phyloP scores from a whole-genome alignment of 1,284 basidiomycete genomes.

The Apiotrichum gracile region DNA sequence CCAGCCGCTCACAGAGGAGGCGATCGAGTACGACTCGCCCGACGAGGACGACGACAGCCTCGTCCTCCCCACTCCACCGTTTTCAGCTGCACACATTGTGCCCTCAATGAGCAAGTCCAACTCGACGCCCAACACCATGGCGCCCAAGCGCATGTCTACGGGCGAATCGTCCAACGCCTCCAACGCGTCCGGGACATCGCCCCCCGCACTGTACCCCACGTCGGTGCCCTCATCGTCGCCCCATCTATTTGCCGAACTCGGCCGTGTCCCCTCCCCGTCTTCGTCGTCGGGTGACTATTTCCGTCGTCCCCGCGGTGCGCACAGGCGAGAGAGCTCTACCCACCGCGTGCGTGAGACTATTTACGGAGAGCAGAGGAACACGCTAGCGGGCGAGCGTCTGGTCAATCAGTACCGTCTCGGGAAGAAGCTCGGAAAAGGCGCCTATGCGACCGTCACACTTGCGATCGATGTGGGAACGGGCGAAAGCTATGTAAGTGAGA shows the following conservation, averaged over 20 bases:
- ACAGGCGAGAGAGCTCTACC: constrained; percentile 36
- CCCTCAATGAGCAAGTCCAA: constrained; percentile 3
- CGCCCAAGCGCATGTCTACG: not conserved
- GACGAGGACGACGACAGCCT: constrained; percentile 9
- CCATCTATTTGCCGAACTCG: not conserved
- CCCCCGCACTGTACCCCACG: constrained; percentile 2
- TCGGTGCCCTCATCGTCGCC: constrained; percentile 1
- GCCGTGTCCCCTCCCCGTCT: constrained; percentile 4
- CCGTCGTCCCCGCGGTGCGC: not conserved
- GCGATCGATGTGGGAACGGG: constrained; percentile 46
- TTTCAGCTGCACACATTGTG: constrained; percentile 2
- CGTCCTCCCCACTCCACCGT: constrained; percentile 7
- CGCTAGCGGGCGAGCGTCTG: constrained; percentile 39
- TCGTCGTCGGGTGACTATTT: not conserved
- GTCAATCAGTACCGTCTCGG: constrained; percentile 48
- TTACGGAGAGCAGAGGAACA: constrained; percentile 35
- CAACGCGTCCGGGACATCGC: not conserved
- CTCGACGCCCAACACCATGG: constrained; percentile 6
- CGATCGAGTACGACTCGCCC: constrained; percentile 20
- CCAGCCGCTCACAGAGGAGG: not conserved
- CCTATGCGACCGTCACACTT: constrained; percentile 45
- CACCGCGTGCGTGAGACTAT: constrained; percentile 45
- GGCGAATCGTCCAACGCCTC: constrained; percentile 1
- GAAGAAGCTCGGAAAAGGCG: constrained; percentile 43
- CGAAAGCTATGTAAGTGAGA: constrained; percentile 38